Evolutionary conservation across 1,139 yeast genomes (phyloP).

Genomic region (Yamadazyma sp.): DNA sequence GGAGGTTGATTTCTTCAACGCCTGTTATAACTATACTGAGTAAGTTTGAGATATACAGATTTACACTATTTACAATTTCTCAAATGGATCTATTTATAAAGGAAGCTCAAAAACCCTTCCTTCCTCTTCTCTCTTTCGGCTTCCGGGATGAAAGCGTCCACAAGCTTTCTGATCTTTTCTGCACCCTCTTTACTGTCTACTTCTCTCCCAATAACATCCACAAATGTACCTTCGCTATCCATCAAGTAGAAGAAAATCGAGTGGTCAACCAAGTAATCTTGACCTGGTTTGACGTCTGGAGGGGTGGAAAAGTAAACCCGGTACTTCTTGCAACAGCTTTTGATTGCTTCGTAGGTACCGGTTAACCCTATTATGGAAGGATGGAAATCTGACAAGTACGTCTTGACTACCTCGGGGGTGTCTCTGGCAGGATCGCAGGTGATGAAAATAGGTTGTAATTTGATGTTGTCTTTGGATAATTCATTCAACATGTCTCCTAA

Average conservation of each 20-base stretch:
- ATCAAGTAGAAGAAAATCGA: slow-evolving; percentile 92
- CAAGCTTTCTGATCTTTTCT: slow-evolving; percentile 73
- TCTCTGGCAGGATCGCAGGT: slow-evolving; percentile 98
- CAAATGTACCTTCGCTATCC: slow-evolving; percentile 95
- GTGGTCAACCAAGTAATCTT: slow-evolving; percentile 94
- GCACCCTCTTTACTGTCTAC: slow-evolving; percentile 78
- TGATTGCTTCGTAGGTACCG: slow-evolving; percentile 83
- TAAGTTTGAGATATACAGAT: background rate
- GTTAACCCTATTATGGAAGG: slow-evolving; percentile 87
- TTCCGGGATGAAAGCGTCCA: slow-evolving; percentile 73
- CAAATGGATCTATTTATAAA: slow-evolving; percentile 33
- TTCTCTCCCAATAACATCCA: slow-evolving; percentile 92
- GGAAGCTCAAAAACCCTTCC: slow-evolving; percentile 55
- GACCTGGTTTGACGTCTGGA: slow-evolving; percentile 88
- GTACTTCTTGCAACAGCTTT: slow-evolving; percentile 79
- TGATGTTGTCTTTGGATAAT: slow-evolving; percentile 58
- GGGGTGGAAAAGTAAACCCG: slow-evolving; percentile 97
- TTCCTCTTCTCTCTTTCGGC: slow-evolving; percentile 61
- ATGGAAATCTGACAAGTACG: slow-evolving; percentile 83
- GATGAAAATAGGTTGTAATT: slow-evolving; percentile 81
- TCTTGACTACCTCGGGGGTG: slow-evolving; percentile 75
- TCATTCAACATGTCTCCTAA: slow-evolving; percentile 74
- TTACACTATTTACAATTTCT: slow-evolving; percentile 6
- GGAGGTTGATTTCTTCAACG: slow-evolving; percentile 48
- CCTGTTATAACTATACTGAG: slow-evolving; percentile 28